Evolutionary conservation across 164 flowering plant species (phyloP), one percentile per base, ranked within the genome.

Genomic region (Amborella trichopoda): DNA sequence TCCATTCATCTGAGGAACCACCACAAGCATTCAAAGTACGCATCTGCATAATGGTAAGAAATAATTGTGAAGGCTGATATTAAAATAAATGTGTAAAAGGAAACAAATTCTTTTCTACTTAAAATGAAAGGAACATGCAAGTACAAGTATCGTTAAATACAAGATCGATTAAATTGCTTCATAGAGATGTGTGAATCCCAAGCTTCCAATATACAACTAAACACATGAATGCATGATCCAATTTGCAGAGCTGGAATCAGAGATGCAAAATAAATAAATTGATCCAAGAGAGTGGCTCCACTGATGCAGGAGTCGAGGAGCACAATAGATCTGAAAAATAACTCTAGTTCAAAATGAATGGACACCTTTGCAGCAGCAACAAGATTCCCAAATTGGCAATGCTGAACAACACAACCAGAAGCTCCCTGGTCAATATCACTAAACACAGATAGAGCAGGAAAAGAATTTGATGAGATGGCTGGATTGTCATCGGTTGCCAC

Each of bases 341-440:
- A n/a, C n/a, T n/a, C n/a, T n/a, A n/a, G 13, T 24, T 3, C 12
- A 40, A 27, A 50, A 39, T 24, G 18, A 6, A 6, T 12, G 14
- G 20, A 14, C 21, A 87, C 96, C 95, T 93, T 93, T 19, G 78
- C 96, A 38, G 70, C 88, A 57, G 82, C 83, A 27, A 74, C 69
- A 52, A 58, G 42, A 21, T 81, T 68, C 54, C 91, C 96, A 59
- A 76, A 44, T 59, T 71, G 74, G 76, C 84, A 84, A 28, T 49
- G 73, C 11, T 71, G 26, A n/a, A 93, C 59, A 36, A 77, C 60
- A 49, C 72, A 67, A 4, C 73, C 67, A 53, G 68, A 58, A 26
- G 53, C 48, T 17, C 67, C 76, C 24, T 57, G 71, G 56, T 71
- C 50, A 18, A 38, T 22, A 62, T 79, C 76, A 32, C 74, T 72